phyloP scores from a whole-genome alignment of 495 filamentous ascomycete genomes.

The Lasiosphaeriaceae sp. region DNA sequence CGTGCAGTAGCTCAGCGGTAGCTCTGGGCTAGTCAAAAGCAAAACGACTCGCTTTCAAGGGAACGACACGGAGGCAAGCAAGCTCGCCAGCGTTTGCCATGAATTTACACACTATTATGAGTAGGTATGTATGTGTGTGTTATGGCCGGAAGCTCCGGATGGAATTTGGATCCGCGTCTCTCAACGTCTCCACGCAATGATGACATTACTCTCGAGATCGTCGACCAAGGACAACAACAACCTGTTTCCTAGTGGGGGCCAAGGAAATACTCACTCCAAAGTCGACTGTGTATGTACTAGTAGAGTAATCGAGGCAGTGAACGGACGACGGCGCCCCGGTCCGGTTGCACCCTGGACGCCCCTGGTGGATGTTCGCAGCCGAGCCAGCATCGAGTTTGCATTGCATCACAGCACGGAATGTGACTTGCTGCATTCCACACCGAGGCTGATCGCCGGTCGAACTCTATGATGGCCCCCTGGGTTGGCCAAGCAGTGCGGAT shows the following conservation, averaged over 20 bases:
- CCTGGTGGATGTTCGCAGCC: not conserved
- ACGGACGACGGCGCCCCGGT: not conserved
- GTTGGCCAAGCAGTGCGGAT: not conserved
- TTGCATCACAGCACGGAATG: not conserved
- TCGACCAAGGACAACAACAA: not conserved
- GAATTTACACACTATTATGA: too few relatives aligned
- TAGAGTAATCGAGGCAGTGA: not conserved
- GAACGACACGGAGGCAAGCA: not conserved
- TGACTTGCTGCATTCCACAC: not conserved
- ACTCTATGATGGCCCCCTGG: not conserved
- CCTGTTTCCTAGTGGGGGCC: too few relatives aligned
- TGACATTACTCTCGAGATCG: constrained; percentile 8
- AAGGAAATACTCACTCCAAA: too few relatives aligned
- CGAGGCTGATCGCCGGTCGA: not conserved
- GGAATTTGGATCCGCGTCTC: too few relatives aligned
- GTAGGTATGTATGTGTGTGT: too few relatives aligned
- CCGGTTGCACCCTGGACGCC: not conserved
- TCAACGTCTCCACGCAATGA: constrained; percentile 9
- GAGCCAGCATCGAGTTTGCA: not conserved
- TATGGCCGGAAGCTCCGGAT: constrained; percentile 9
- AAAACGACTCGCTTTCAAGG: not conserved
- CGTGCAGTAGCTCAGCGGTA: constrained; percentile 10
- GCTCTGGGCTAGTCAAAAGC: constrained; percentile 1
- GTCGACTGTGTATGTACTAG: too few relatives aligned
- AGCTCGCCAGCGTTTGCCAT: too few relatives aligned